Base-by-base conservation (phyloP, 306 rosid genomes). In the Cucumis cinereus region DNA sequence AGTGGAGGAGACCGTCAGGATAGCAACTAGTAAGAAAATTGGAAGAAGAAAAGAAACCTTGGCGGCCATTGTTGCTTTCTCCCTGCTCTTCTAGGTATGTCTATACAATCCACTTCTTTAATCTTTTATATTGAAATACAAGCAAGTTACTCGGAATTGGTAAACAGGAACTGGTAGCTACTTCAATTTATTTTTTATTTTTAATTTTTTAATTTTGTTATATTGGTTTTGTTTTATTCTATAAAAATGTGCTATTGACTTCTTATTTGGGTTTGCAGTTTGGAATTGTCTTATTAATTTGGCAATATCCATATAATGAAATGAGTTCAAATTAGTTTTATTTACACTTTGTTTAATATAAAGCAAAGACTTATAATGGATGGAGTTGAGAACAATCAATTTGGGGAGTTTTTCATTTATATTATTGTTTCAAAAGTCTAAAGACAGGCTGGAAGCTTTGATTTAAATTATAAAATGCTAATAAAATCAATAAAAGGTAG, bases 31-130 rank as follows among this genome's bases (percentile, higher is more conserved):
- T 41, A 87, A 30, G 84, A n/a, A 69, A 7, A 86, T 30, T 80
- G 76, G 57, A 16, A 81, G 45, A 55, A 85, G 59, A 59, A 72
- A 16, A 57, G 54, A 77, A 68, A 78, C 33, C 47, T 54, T 83
- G 40, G 85, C 85, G 90, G 80, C 88, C 77, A 73, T 75, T 81
- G 68, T n/a, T 26, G 10, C 36, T 78, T 28, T 19, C 26, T 14
- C 26, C 35, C 2, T 52, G 73, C 52, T 40, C 52, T 66, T 10
- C 74, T 8, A 22, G 74, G 74, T 69, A 69, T 43, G 74, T 43
- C 55, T 23, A 6, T 14, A 40, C 52, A 66, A 38, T 14, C 13
- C 55, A 43, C 74, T 69, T 20, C 74, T 68, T 22, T 23, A 69
- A 43, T 66, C 52, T 0, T 66, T 43, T 69, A 45, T 69, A 45